Evolutionary conservation across 1,139 yeast species (phyloP), one percentile per base, ranked within the genome.

Genomic region (Eremothecium gossypii): DNA sequence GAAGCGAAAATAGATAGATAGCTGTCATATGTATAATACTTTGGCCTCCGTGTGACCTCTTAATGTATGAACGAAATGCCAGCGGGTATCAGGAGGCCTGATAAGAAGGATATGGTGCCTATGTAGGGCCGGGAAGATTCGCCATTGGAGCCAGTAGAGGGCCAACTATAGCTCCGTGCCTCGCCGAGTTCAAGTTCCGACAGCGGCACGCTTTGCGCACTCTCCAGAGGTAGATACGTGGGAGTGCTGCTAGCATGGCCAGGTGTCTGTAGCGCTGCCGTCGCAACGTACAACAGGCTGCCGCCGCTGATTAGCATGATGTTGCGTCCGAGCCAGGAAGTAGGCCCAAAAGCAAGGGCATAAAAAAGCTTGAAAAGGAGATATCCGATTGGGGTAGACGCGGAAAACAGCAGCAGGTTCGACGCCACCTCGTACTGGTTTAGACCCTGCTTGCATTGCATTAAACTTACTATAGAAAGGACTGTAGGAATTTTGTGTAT

Each of bases 401-500:
- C 39, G 2, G 63, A 53, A 50, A 61, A 61, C 12, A 57, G 56
- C 39, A 56, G 50, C 13, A 61, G 44, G 38, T 61, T 60, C 4
- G 60, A 50, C 2, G 54, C 33, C 5, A 53, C 54, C 39, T 54
- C 58, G 45, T 56, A 49, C 42, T 53, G 49, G 10, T 61, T 54
- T 14, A 60, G 42, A 12, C 52, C 49, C 41, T 60, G 64, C 38
- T 51, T 55, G 5, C 61, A 53, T 7, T 58, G 48, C 63, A 61
- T 55, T n/a, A 61, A 36, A 36, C 61, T 53, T 2, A 75, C 61
- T 36, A 79, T 64, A 38, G 84, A 79, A 49, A 79, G 72, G 2
- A 79, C 70, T 0, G 84, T 77, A 0, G 86, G 86, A 10, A 79
- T 58, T 51, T 79, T 79, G 58, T 79, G 85, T 12, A 78, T 62